Evolutionary conservation across 2,329 filamentous ascomycete genomes (phyloP), one percentile per base, ranked within the genome.

Genomic region (Colletotrichum acutatum): DNA sequence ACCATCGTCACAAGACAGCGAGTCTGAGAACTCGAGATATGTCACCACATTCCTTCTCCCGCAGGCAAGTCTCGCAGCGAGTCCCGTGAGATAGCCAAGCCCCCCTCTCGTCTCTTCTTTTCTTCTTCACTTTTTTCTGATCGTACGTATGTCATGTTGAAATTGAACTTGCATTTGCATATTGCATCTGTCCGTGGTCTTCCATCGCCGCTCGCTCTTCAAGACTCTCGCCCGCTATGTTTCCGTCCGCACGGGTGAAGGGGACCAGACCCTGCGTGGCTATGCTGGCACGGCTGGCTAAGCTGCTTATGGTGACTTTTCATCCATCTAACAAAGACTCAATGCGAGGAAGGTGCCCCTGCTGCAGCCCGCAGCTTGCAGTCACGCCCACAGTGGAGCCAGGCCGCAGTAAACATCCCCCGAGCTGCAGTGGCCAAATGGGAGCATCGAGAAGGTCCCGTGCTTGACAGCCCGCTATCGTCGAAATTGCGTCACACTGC

Each of bases 181-280:
- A 42, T 56, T 64, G 54, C 53, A 42, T 60, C 28, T 37, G 30
- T 49, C 34, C 52, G 54, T 61, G 59, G 53, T 53, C 12, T 46
- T 46, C 59, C 66, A 58, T 52, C 28, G 37, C 28, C 46, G 49
- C 19, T 19, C 49, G 22, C n/a, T 37, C 32, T 30, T 24, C 16
- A 42, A 42, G 37, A 42, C 14, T 60, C 70, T 52, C 54, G 9
- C 54, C 57, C 66, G 42, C 42, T 57, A 12, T 34, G 32, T 64
- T 64, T 30, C 65, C 46, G 54, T 56, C 70, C 66, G 60, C 70
- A 65, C 60, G 70, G 71, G 46, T 71, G 66, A 71, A 73, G 65
- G 71, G 71, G 71, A 73, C 71, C 71, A 73, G 71, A 73, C 66
- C 66, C 71, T 70, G 66, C 71, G 71, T 73, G 71, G 71, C 71